Evolutionary conservation across 139 green algal genomes (phyloP), one percentile per base, ranked within the genome.

Genomic region (Chlorella sp.): DNA sequence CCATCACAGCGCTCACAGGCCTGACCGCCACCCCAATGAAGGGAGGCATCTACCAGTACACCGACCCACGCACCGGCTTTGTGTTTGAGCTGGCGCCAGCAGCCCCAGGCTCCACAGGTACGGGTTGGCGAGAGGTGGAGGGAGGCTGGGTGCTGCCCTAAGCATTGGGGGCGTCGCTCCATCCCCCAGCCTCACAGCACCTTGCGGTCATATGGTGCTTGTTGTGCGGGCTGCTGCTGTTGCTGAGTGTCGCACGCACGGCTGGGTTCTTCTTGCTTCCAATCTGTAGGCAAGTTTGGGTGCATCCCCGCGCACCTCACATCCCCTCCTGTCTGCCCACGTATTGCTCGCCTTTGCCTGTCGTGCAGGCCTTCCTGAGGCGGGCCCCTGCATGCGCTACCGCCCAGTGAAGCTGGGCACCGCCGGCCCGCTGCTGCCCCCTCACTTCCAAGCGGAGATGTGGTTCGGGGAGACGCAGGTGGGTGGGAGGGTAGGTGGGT

Each of bases 31-130:
- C 86, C 4, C 86, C 91, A 1, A 36, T 87, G 15, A 76, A 69
- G 37, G 76, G 75, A 0, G 91, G 91, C 34, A 81, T 85, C 60
- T 93, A 89, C 86, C 85, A 68, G 15, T 93, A 90, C 89, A 83
- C 81, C 0, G 87, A 93, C 68, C 53, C 28, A 9, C 40, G 40
- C 36, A 78, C 39, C 30, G 91, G 91, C 24, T 89, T 90, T 30
- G 66, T 78, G 19, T 93, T 93, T 85, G 75, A 91, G 86, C 89
- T 93, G 39, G 86, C 86, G 0, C 86, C 91, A 9, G 86, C 82
- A 24, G 36, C 81, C 16, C 86, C 86, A 77, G 86, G 85, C 64
- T 68, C 75, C 0, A 28, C 76, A 66, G 86, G 86, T 90, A 76
- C 2, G 71, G 16, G 64, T 26, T 32, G 21, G 11, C 2, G 21